phyloP scores from a whole-genome alignment of 306 rosid genomes.

The Cucurbita pepo region DNA sequence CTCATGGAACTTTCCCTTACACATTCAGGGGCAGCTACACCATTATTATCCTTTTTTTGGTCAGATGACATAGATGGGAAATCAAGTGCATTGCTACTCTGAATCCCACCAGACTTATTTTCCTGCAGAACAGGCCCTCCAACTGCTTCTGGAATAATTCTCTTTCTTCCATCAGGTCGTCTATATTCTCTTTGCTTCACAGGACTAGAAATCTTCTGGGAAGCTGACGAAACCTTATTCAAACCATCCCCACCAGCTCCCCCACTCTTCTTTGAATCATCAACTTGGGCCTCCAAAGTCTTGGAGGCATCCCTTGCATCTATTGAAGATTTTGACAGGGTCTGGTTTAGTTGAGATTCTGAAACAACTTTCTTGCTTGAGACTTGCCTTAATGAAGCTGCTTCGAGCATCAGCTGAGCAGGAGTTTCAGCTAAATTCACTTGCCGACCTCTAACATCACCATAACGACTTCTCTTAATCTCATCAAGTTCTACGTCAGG shows the following conservation, averaged over 20 bases:
- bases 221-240: slow-evolving; percentile 32
- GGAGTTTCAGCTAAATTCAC: slow-evolving; percentile 88
- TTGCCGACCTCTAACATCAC: slow-evolving; percentile 77
- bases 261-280: slow-evolving; percentile 39
- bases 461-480: slow-evolving; percentile 78
- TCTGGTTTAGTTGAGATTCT: slow-evolving; percentile 44
- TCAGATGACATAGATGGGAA: slow-evolving; percentile 49
- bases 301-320: slow-evolving; percentile 29
- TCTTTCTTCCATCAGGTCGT: slow-evolving; percentile 90
- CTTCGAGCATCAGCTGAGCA: slow-evolving; percentile 91
- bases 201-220: slow-evolving; percentile 60
- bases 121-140: slow-evolving; percentile 71
- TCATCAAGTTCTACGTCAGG: slow-evolving; percentile 75
- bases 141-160: slow-evolving; percentile 97
- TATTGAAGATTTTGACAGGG: slow-evolving; percentile 29
- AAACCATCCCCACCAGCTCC: slow-evolving; percentile 35
- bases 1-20: slow-evolving; percentile 35
- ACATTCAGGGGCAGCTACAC: slow-evolving; percentile 27
- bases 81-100: slow-evolving; percentile 42
- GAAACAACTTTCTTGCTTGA: slow-evolving; percentile 49
- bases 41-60: slow-evolving; percentile 33
- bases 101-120: slow-evolving; percentile 40
- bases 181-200: slow-evolving; percentile 97
- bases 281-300: slow-evolving; percentile 42
- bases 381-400: slow-evolving; percentile 61